phyloP scores from a whole-genome alignment of 2,329 filamentous ascomycete genomes.

The Microdochium bolleyi region DNA sequence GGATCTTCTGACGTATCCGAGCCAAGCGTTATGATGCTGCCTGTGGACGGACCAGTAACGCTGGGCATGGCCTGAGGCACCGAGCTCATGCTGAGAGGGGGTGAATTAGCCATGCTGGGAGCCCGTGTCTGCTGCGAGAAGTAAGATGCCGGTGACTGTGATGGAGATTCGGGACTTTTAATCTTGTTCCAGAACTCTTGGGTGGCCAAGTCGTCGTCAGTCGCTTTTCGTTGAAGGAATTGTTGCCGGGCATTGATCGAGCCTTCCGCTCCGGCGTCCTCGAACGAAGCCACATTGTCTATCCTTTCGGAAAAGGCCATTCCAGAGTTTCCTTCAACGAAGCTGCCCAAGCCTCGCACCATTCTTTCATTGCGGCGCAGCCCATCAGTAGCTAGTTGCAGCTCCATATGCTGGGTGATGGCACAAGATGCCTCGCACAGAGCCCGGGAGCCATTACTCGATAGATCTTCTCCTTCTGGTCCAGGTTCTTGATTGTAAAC shows the following conservation, averaged over 20 bases:
- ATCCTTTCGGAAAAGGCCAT: conserved; percentile 9
- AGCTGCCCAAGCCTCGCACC: conserved; percentile 12
- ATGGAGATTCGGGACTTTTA: neutral
- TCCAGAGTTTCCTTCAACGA: conserved; percentile 12
- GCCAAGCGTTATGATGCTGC: neutral
- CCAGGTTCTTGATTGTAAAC: conserved; percentile 6
- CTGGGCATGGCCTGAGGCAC: neutral
- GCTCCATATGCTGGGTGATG: conserved; percentile 7
- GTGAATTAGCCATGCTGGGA: neutral
- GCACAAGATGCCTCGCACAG: conserved; percentile 6
- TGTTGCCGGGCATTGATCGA: conserved; percentile 10
- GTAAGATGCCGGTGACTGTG: neutral
- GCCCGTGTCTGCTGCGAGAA: neutral
- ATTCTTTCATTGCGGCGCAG: conserved; percentile 10
- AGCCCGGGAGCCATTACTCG: conserved; percentile 5
- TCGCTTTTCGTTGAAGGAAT: neutral
- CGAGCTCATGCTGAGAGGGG: neutral
- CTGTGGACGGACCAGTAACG: neutral
- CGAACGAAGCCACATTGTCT: neutral
- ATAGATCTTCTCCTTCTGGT: neutral
- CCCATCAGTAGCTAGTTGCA: neutral
- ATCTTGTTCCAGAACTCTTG: neutral
- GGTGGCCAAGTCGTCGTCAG: neutral
- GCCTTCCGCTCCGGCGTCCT: neutral
- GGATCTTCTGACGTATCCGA: neutral